These are phyloP conservation scores for Phanerochaete carnosa DNA, from an alignment of 768 basidiomycete genomes.

Conservation along the genomic window DNA sequence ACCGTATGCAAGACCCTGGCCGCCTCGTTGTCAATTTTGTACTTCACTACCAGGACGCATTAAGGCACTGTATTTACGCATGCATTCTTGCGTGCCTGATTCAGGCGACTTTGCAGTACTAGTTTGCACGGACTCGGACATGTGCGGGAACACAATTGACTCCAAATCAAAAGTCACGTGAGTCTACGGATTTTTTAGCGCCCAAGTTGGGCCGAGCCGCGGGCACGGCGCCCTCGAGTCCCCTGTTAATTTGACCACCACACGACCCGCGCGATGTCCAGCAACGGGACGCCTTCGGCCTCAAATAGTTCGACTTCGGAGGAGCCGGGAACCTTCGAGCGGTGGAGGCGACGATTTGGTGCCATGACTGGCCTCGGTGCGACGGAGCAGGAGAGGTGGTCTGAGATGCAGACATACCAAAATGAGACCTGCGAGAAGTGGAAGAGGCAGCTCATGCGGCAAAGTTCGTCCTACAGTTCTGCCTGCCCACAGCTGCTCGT, in stretches of 20 bases:
- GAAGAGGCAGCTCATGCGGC: conserved; percentile 44
- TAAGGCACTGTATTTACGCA: no score
- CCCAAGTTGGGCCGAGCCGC: no score
- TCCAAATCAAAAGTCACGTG: no score
- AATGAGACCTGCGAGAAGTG: conserved; percentile 48
- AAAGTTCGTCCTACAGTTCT: conserved; percentile 35
- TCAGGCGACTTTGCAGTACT: no score
- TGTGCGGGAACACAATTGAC: no score
- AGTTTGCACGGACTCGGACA: no score
- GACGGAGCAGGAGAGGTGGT: conserved; percentile 38
- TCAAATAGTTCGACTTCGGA: conserved; percentile 9
- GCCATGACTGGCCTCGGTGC: conserved; percentile 50
- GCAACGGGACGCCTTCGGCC: conserved; percentile 8
- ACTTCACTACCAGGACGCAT: no score
- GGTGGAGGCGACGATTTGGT: conserved; percentile 49
- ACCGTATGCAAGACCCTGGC: no score
- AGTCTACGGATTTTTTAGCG: no score
- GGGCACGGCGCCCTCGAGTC: no score
- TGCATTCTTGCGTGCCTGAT: no score
- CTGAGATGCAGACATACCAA: conserved; percentile 32
- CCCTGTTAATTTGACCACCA: background rate
- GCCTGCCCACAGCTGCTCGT: background rate
- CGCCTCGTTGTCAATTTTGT: no score
- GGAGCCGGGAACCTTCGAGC: conserved; percentile 36
- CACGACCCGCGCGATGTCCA: background rate